Conservation (phyloP, 2,329 filamentous ascomycete species). For the Tolypocladium ophioglossoides region DNA sequence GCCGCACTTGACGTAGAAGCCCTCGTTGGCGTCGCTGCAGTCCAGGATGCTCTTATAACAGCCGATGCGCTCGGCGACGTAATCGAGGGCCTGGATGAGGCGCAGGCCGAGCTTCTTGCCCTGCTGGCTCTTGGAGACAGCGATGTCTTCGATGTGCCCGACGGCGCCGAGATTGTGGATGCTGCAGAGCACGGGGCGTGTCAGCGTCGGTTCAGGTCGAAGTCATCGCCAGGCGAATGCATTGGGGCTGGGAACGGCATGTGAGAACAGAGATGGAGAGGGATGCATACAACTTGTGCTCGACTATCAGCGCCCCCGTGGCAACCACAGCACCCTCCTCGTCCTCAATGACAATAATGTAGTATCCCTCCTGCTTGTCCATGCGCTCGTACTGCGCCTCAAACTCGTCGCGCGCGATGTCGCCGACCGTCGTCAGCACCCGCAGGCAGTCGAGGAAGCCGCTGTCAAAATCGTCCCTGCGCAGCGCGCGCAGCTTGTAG, state of each 20-base stretch:
- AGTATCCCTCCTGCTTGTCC: constrained; percentile 65
- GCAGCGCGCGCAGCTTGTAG: constrained; percentile 74
- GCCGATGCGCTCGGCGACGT: constrained; percentile 74
- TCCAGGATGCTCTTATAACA: constrained; percentile 98
- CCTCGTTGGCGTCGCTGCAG: constrained; percentile 92
- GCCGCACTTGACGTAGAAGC: constrained; percentile 96
- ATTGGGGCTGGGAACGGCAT: too few relatives aligned
- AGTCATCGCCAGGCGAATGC: too few relatives aligned
- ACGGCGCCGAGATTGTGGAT: constrained; percentile 75
- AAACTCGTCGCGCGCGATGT: constrained; percentile 67
- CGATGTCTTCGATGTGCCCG: constrained; percentile 96
- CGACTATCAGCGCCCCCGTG: constrained; percentile 80
- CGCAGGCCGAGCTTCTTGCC: constrained; percentile 91
- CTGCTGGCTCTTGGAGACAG: constrained; percentile 88
- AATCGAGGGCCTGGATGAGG: constrained; percentile 89
- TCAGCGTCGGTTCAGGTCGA: constrained; percentile 7
- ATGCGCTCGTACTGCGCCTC: constrained; percentile 77
- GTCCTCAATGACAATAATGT: constrained; percentile 77
- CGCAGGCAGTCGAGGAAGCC: constrained; percentile 88
- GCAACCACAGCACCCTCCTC: constrained; percentile 62
- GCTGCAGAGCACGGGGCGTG: constrained; percentile 25
- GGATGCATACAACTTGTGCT: constrained; percentile 74
- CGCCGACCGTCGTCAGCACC: constrained; percentile 86
- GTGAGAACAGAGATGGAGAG: background rate
- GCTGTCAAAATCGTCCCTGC: constrained; percentile 63